Base-by-base conservation (phyloP, 441 rosid species). In the Mallotus repandus region DNA sequence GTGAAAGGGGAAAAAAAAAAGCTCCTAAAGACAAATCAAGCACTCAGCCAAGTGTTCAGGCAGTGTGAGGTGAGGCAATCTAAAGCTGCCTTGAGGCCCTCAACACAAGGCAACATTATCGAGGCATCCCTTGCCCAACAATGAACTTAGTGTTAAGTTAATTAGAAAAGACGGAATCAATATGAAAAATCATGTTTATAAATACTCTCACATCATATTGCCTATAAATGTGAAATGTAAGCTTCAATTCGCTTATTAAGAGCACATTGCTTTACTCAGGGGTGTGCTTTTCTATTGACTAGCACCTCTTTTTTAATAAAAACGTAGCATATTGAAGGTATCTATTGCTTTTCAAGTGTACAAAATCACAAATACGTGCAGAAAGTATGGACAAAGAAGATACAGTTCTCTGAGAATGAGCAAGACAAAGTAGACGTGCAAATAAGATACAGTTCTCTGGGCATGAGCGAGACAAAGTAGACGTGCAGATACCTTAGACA, bases 401-500 rank as follows among this genome's bases (percentile, higher is more conserved):
- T 13, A 25, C 49, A 52, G 25, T 63, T 58, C 48, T 61, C 29
- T 35, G 41, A 50, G 9, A 9, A 60, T 45, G 58, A 65, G 55
- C 60, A n/a, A 76, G 71, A 56, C 49, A 38, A 66, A 59, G 54
- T 57, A 68, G 32, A 41, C 45, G 50, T 66, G 64, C 56, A 19
- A 69, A 66, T 88, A 95, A 38, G 4, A 68, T 13, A 66, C 49
- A 52, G 25, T 63, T 58, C 48, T 61, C 29, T 49, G 48, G 54
- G 10, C 11, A 60, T 45, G 53, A 65, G 55, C 60, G 32, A 76
- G 71, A 56, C 49, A 25, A 66, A 63, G 58, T 62, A 68, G 32
- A 46, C 45, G 55, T 66, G 64, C 56, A 19, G 71, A 66, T 88
- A 95, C 99, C 99, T 89, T 90, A 49, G 92, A 86, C 59, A 78